Evolutionary conservation across 305 asterid genomes (phyloP), one percentile per base, ranked within the genome.

Genomic region (Lippia alba): DNA sequence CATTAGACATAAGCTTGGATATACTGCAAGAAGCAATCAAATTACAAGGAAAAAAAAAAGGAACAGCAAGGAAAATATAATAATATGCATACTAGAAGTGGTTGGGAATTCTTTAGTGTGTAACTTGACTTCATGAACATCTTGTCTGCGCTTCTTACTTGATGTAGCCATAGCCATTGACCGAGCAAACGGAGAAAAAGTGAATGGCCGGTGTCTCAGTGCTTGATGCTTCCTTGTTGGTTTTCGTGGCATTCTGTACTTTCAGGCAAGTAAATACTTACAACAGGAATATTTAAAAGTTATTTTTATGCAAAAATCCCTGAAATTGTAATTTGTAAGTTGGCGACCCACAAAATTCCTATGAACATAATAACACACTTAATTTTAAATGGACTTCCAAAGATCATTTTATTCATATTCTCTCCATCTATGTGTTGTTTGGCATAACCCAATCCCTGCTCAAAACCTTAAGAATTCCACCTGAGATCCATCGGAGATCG

Each of bases 171-270:
- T 70, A 67, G 92, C 84, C 80, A 87, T 73, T 34, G 86, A 71
- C 67, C 96, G 89, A 66, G 84, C 81, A 80, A 91, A 90, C 11
- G 89, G 89, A 32, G 97, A 87, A 76, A 91, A 91, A 49, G 93
- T 79, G 20, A 82, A 71, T 0, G 86, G 92, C 33, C 59, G 81
- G 54, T 55, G 51, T 59, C 87, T 76, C 8, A 17, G 12, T 55
- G 65, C 54, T 5, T 57, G 81, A 41, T 66, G 68, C 49, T 56
- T 69, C 71, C 82, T 72, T 67, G 71, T 67, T 3, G 82, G 82
- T 61, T 82, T 84, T 54, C 82, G 81, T 2, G 92, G 85, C 96
- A 93, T 93, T 76, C 68, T 78, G 78, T 55, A 59, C 74, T 50
- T 50, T 24, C 30, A 24, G 51, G 64, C 48, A 39, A 18, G 63